phyloP scores from a whole-genome alignment of 805 yeast species.

The Candida peoriensis region DNA sequence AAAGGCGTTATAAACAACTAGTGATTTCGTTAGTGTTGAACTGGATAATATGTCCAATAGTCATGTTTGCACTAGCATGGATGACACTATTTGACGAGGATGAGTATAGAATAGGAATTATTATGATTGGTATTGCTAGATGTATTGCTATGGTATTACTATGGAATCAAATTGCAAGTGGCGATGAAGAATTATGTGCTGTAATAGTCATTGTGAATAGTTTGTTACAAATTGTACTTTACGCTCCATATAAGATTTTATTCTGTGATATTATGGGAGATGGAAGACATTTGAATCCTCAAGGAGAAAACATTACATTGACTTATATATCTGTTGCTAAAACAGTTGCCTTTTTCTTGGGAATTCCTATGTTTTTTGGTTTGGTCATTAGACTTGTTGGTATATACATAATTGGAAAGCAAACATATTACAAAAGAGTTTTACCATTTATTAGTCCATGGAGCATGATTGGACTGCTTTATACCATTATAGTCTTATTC shows the following conservation, averaged over 20 bases:
- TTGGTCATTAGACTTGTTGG: conserved; percentile 33
- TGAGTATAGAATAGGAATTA: conserved; percentile 50
- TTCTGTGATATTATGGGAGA: conserved; percentile 43
- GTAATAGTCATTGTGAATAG: conserved; percentile 47
- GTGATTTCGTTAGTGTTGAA: conserved; percentile 39
- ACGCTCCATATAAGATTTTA: conserved; percentile 47
- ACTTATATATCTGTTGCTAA: conserved; percentile 39
- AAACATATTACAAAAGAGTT: conserved; percentile 29
- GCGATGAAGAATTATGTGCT: conserved; percentile 47
- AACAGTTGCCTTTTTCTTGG: conserved; percentile 48
- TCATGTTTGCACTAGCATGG: conserved; percentile 57
- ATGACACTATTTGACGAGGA: conserved; percentile 38
- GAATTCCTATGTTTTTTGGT: conserved; percentile 47
- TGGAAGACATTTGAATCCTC: conserved; percentile 20
- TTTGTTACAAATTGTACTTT: conserved; percentile 43
- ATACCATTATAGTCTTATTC: conserved; percentile 47
- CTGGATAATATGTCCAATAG: conserved; percentile 52
- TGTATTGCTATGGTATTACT: conserved; percentile 61
- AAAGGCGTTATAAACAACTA: conserved; percentile 26
- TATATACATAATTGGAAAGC: conserved; percentile 25
- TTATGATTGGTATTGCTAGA: conserved; percentile 54
- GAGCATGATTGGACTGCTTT: conserved; percentile 47
- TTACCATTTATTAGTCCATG: conserved; percentile 42
- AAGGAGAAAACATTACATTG: conserved; percentile 13
- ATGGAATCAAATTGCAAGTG: conserved; percentile 53